These are phyloP conservation scores for Hypoxylon sp. DNA, from an alignment of 2,329 filamentous ascomycete species.

Conservation along the genomic window DNA sequence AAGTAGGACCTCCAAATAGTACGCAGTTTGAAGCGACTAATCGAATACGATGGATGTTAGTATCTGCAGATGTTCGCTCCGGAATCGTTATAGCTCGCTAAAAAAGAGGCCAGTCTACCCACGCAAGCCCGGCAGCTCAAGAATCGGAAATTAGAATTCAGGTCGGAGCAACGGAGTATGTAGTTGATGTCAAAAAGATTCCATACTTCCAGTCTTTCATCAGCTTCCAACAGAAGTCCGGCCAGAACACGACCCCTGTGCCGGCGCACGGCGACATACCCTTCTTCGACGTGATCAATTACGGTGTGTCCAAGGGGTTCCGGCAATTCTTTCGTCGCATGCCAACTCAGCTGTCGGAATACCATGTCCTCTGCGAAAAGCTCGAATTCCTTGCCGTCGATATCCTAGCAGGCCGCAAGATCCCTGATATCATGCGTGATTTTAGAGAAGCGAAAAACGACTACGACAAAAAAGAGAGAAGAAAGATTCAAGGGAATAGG, in stretches of 20 bases:
- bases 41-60: slow-evolving; percentile 4
- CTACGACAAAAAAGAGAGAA: slow-evolving; percentile 5
- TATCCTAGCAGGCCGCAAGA: slow-evolving; percentile 3
- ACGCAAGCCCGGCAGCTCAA: neutral
- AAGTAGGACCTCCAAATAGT: neutral
- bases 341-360: slow-evolving; percentile 23
- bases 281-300: slow-evolving; percentile 28
- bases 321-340: slow-evolving; percentile 34
- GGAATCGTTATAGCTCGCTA: neutral
- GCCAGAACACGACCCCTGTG: slow-evolving; percentile 7
- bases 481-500: neutral
- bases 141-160: slow-evolving; percentile 9
- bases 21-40: neutral
- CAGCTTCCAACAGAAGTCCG: slow-evolving; percentile 14
- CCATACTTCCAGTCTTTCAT: slow-evolving; percentile 21
- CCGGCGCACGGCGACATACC: slow-evolving; percentile 9
- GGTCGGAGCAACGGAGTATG: slow-evolving; percentile 14
- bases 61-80: neutral
- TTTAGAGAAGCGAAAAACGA: slow-evolving; percentile 11
- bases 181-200: slow-evolving; percentile 15
- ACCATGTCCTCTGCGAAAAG: slow-evolving; percentile 22
- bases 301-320: slow-evolving; percentile 16
- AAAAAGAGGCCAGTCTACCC: neutral
- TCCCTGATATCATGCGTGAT: slow-evolving; percentile 19
- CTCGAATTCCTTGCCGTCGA: slow-evolving; percentile 22